Percentiles rank a stretch among this genome's conserved stretches.
Evolutionary conservation across 225 moss, liverwort and hornwort species (phyloP).

Genomic region (Rhytidiadelphus loreus): DNA sequence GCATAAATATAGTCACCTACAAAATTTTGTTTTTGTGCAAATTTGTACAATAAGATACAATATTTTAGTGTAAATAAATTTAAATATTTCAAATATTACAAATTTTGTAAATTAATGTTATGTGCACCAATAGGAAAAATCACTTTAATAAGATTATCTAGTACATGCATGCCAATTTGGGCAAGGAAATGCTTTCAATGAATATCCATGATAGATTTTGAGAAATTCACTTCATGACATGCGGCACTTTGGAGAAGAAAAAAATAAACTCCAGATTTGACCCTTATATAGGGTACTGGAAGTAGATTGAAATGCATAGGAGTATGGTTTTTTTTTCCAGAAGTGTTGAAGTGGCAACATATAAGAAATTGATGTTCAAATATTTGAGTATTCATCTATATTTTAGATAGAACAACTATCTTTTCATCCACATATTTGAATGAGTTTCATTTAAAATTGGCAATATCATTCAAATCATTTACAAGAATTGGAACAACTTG

Average conservation of each 20-base stretch:
- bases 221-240: background rate
- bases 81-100: background rate
- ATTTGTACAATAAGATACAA: too few relatives aligned
- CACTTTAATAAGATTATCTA: background rate
- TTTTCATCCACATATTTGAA: too few relatives aligned
- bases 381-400: too few relatives aligned
- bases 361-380: too few relatives aligned
- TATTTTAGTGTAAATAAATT: background rate
- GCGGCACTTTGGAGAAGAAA: background rate
- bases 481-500: too few relatives aligned
- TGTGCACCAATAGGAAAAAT: accelerated
- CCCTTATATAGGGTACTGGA: accelerated
- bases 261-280: background rate
- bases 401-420: too few relatives aligned
- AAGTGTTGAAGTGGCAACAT: too few relatives aligned
- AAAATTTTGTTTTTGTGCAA: background rate
- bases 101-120: background rate
- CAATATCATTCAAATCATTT: too few relatives aligned
- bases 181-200: background rate
- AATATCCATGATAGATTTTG: accelerated
- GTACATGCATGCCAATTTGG: accelerated
- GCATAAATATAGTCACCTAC: accelerated
- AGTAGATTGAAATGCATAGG: too few relatives aligned
- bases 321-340: too few relatives aligned
- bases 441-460: too few relatives aligned